Evolutionary conservation across 2,329 filamentous ascomycete species (phyloP), one percentile per base, ranked within the genome.

Genomic region (Dothidotthia symphoricarpi): DNA sequence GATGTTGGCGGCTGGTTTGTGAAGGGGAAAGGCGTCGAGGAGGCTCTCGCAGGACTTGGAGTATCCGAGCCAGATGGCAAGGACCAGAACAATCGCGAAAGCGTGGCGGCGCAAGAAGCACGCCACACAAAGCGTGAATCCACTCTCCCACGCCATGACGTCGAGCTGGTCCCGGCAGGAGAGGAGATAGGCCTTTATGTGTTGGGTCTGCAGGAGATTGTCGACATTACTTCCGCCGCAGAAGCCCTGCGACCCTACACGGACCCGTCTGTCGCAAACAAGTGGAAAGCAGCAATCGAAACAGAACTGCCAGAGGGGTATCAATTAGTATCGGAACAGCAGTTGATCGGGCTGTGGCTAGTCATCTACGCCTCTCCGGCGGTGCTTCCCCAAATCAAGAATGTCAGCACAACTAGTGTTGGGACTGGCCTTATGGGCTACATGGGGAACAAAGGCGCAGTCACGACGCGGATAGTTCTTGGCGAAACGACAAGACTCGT

Each of bases 381-480:
- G 7, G 74, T 97, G 27, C 80, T 80, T 1, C 75, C 82, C 0
- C 85, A 83, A 2, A 79, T 97, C 54, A 86, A 82, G 45, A 86
- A 87, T 32, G 81, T 95, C 51, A 94, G 87, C 66, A 89, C 85
- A 2, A 82, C 82, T 4, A 85, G 81, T 40, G 84, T 97, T 6
- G 91, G 90, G 0, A 98, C 93, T 0, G 93, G 93, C 0, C 67
- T 97, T 28, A 80, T 94, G 67, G 91, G 91, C 0, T 95, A 95
- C 59, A 84, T 96, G 72, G 93, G 93, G 8, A 98, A 98, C 66
- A 98, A 98, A 64, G 93, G 93, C 1, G 91, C 87, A 3, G 85
- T 95, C 1, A 80, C 84, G 3, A 85, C 86, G 3, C 80, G 91
- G 14, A 72, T 98, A 3, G 75, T 98, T 1, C 71, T 98, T 1